Base-by-base conservation (phyloP, 2,329 filamentous ascomycete species). In the Septoria linicola region DNA sequence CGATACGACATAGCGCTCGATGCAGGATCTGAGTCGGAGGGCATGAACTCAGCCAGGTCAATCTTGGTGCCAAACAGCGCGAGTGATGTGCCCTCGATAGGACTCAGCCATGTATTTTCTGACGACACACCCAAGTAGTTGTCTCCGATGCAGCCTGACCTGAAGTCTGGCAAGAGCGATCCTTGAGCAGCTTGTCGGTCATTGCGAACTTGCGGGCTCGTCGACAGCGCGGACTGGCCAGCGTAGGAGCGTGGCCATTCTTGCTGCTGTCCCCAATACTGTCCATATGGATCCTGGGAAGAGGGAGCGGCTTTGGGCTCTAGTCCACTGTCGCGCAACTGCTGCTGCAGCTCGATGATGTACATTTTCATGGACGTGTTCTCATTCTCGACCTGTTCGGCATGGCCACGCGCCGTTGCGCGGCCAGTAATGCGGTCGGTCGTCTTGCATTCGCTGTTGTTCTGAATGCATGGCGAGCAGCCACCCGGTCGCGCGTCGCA, bases 371-470 rank as follows among this genome's bases (percentile, higher is more conserved):
- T 80, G 60, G 79, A 79, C n/a, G 72, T 74, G 68, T 85, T 84
- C 64, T 90, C 83, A 54, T 80, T 78, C 70, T 95, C 88, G 49
- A 93, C 76, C 60, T 84, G 80, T 66, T 91, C 85, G 58, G 88
- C 77, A 64, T 92, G 89, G 46, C 89, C 89, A 62, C 89, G 79
- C 51, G 84, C 82, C 53, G 88, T 86, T 43, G 89, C 88, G 57
- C 87, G 84, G 52, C 89, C 88, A 3, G 88, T 91, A 65, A 93
- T 89, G 62, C 89, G 84, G 69, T 95, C 89, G 51, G 89, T 95
- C 47, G 90, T 90, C 71, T 82, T 85, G 72, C 89, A 95, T 65
- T 88, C 81, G 62, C 87, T 82, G 58, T 82, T 83, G 66, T 88
- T 87, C 69, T 86, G 83, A 61, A 82, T 74, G 73, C 89, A 95